Conservation (phyloP, 2,329 filamentous ascomycete genomes). For the Exophiala phaeomuriformis region DNA sequence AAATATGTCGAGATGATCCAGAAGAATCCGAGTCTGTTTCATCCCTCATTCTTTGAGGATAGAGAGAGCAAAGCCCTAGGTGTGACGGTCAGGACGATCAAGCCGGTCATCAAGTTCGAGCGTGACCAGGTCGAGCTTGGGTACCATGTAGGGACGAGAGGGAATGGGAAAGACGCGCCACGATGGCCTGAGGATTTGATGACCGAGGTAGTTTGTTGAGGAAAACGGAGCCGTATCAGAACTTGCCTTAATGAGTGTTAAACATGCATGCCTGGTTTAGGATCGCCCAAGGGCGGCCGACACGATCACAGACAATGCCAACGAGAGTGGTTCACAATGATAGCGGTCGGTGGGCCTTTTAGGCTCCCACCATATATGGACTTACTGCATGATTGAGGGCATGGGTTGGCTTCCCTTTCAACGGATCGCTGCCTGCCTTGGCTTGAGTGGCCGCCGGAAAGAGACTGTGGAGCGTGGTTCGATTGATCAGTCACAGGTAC, state of each 20-base stretch:
- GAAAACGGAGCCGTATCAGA: not conserved
- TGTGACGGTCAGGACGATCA: constrained; percentile 36
- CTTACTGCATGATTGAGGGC: too few species aligned
- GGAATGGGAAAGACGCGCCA: constrained; percentile 45
- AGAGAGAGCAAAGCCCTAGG: constrained; percentile 36
- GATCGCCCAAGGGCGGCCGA: not conserved
- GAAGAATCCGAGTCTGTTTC: constrained; percentile 40
- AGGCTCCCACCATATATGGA: too few species aligned
- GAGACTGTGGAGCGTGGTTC: too few species aligned
- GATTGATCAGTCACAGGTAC: too few species aligned
- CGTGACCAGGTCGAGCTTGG: constrained; percentile 35
- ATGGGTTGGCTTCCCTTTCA: too few species aligned
- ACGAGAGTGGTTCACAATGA: too few species aligned
- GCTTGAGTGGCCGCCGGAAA: too few species aligned
- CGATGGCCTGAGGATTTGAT: constrained; percentile 41
- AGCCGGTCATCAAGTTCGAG: constrained; percentile 40
- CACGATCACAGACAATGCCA: too few species aligned
- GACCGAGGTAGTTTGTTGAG: constrained; percentile 19
- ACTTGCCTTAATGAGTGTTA: not conserved
- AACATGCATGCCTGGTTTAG: not conserved
- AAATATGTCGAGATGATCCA: constrained; percentile 37
- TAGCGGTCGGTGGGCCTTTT: too few species aligned
- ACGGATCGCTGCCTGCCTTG: too few species aligned
- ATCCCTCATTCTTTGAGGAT: constrained; percentile 44
- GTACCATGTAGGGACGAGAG: constrained; percentile 45